Percentiles rank a stretch among this genome's conserved stretches.
Conservation (phyloP, 345 rosid genomes). For the Lenwebbia sp. region DNA sequence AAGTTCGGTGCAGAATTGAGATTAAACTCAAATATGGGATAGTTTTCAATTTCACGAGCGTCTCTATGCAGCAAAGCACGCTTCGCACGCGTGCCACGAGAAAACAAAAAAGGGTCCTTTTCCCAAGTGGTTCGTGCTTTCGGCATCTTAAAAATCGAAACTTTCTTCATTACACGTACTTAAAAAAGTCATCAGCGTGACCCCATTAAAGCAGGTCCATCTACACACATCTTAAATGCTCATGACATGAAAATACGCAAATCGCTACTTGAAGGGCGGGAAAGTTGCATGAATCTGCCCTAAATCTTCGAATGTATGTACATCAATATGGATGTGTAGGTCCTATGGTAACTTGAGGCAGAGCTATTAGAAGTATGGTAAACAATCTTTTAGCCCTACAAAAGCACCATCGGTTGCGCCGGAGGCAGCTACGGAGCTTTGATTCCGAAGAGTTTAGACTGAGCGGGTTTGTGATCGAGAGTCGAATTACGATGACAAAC, state of each 20-base stretch:
- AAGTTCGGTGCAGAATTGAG: no score
- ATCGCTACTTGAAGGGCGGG: background rate
- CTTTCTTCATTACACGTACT: background rate
- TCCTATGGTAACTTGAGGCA: background rate
- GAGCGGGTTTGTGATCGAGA: fast-evolving
- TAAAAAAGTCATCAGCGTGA: fast-evolving
- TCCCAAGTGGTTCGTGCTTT: background rate
- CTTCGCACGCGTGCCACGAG: background rate
- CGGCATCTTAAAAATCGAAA: background rate
- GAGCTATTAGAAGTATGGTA: background rate
- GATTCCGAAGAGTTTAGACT: background rate
- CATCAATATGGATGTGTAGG: background rate
- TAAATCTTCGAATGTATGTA: background rate
- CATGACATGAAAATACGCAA: background rate
- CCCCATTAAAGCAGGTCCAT: fast-evolving
- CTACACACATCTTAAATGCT: background rate
- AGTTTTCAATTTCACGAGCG: background rate
- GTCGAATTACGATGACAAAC: background rate
- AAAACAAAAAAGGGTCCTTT: background rate
- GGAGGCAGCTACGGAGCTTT: background rate
- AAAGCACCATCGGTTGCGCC: background rate
- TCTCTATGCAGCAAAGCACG: background rate
- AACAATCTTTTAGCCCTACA: background rate
- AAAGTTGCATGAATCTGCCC: background rate
- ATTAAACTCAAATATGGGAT: no score